phyloP scores from a whole-genome alignment of 2,329 filamentous ascomycete genomes.

The Penicillium sp. region DNA sequence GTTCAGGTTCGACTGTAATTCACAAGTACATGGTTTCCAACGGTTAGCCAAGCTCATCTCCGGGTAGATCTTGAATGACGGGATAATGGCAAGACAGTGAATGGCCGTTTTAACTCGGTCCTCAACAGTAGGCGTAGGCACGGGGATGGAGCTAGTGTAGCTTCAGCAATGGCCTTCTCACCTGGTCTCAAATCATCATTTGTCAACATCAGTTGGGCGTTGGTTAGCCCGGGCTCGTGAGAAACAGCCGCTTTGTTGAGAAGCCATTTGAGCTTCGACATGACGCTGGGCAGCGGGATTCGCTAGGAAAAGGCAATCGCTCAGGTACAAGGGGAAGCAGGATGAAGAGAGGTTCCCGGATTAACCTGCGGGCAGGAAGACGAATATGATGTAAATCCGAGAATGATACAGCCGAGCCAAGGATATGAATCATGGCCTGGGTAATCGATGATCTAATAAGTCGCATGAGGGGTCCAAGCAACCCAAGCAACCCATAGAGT shows the following conservation, averaged over 20 bases:
- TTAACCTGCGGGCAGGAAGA: neutral
- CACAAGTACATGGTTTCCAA: slow-evolving; percentile 11
- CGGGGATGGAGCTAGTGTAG: neutral
- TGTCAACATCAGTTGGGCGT: slow-evolving; percentile 79
- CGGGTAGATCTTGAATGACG: neutral
- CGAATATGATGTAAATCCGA: neutral
- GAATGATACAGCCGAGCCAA: neutral
- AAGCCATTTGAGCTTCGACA: slow-evolving; percentile 30
- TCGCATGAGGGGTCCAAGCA: slow-evolving; percentile 3
- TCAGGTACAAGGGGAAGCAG: neutral
- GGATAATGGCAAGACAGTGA: neutral
- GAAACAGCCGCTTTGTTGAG: slow-evolving; percentile 68
- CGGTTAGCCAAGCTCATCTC: slow-evolving; percentile 11
- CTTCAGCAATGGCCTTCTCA: slow-evolving; percentile 32
- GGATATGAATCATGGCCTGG: neutral
- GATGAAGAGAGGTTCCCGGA: neutral
- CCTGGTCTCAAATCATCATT: slow-evolving; percentile 77
- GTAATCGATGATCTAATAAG: slow-evolving; percentile 20
- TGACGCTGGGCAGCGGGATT: slow-evolving; percentile 11
- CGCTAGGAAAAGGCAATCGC: neutral
- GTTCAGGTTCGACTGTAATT: slow-evolving; percentile 69
- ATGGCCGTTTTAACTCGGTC: neutral
- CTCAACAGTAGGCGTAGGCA: neutral
- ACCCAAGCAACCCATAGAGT: slow-evolving; percentile 3
- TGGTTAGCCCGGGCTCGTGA: slow-evolving; percentile 73